Percentiles rank a stretch among this genome's conserved stretches.
phyloP scores from a whole-genome alignment of 2,329 filamentous ascomycete genomes.

The Fusarium foetens region DNA sequence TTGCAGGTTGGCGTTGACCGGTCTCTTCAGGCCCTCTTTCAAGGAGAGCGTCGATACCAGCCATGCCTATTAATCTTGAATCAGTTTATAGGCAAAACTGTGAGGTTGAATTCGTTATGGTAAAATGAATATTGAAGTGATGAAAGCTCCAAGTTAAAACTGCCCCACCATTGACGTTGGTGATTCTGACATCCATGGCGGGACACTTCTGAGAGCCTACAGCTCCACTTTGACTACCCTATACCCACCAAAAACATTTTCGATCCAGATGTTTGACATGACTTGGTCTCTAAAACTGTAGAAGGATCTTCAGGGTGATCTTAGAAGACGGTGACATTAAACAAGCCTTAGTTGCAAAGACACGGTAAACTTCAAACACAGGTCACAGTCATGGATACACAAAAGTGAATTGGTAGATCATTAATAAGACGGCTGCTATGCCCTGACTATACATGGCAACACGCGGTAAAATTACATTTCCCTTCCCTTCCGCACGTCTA shows the following conservation, averaged over 20 bases:
- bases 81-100: conserved; percentile 1
- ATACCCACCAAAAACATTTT: neutral
- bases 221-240: conserved; percentile 28
- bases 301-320: neutral
- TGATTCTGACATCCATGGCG: conserved; percentile 28
- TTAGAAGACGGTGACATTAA: too few relatives aligned
- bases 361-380: neutral
- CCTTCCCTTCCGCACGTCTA: conserved; percentile 51
- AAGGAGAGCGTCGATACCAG: conserved; percentile 51
- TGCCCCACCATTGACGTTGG: conserved; percentile 43
- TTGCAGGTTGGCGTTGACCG: conserved; percentile 29
- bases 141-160: conserved; percentile 32
- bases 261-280: neutral
- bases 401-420: conserved; percentile 44
- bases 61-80: conserved; percentile 41
- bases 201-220: conserved; percentile 13
- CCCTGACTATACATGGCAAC: conserved; percentile 51
- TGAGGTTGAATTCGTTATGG: neutral
- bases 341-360: neutral
- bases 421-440: conserved; percentile 46
- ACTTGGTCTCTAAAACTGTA: neutral
- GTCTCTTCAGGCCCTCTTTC: conserved; percentile 26
- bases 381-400: neutral
- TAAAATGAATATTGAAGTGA: conserved; percentile 16
- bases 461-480: conserved; percentile 56